These are phyloP conservation scores for Colletotrichum cuscutae DNA, from an alignment of 2,329 filamentous ascomycete species.

Conservation along the genomic window DNA sequence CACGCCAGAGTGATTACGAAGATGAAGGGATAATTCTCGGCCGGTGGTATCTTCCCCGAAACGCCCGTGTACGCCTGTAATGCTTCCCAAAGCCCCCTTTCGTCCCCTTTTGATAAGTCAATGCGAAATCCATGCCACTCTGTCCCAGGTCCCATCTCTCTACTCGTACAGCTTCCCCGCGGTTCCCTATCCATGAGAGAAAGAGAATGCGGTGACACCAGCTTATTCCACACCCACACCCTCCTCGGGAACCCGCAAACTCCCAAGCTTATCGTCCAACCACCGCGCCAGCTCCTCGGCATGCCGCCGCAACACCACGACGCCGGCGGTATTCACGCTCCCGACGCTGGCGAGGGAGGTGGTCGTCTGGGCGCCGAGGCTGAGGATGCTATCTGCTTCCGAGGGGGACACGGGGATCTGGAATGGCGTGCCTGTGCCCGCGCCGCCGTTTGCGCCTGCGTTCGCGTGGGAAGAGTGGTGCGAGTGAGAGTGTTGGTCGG, in stretches of 20 bases:
- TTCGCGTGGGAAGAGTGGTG: conserved; percentile 31
- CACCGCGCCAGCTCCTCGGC: conserved; percentile 68
- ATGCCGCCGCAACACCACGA: conserved; percentile 64
- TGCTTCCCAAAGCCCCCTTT: neutral
- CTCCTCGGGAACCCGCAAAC: conserved; percentile 63
- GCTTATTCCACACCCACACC: conserved; percentile 51
- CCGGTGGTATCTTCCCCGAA: conserved; percentile 35
- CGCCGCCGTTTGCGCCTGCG: conserved; percentile 35
- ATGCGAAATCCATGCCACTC: neutral
- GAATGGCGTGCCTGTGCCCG: conserved; percentile 41
- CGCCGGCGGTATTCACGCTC: conserved; percentile 53
- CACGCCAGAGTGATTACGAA: conserved; percentile 2
- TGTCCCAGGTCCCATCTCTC: no score
- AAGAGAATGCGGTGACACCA: neutral
- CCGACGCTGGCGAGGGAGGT: conserved; percentile 51
- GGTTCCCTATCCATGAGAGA: neutral
- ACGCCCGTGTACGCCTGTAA: conserved; percentile 25
- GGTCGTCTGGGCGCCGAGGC: conserved; percentile 56
- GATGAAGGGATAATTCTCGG: conserved; percentile 6
- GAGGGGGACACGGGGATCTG: conserved; percentile 47
- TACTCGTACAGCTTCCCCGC: neutral
- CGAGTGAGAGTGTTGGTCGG: conserved; percentile 35
- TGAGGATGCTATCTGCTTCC: conserved; percentile 59
- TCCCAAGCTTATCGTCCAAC: conserved; percentile 69
- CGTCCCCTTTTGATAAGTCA: neutral